Evolutionary conservation across 257 asterid genomes (phyloP).

Genomic region (Solanum chaucha): DNA sequence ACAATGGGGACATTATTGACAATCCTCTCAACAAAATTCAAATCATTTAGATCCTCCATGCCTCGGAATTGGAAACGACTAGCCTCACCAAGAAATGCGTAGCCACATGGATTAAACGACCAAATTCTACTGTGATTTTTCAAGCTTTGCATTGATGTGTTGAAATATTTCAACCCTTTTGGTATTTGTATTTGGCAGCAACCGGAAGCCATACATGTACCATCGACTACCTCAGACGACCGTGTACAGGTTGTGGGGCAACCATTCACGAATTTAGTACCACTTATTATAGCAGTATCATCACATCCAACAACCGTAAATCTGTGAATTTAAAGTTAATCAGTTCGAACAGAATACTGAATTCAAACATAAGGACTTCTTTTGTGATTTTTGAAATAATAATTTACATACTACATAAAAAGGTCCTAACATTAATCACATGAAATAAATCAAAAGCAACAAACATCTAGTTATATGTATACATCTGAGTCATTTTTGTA

Average conservation of each 20-base stretch:
- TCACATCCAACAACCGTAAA: conserved; percentile 43
- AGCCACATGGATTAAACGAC: conserved; percentile 32
- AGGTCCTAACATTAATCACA: too few species aligned
- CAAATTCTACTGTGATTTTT: background rate
- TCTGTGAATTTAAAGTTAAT: background rate
- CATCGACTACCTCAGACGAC: conserved; percentile 16
- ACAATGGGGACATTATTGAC: conserved; percentile 26
- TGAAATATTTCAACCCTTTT: conserved; percentile 25
- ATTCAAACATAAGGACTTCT: background rate
- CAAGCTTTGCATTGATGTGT: background rate
- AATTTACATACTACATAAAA: too few species aligned
- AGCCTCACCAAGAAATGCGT: conserved; percentile 44
- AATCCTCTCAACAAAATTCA: conserved; percentile 14
- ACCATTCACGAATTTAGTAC: conserved; percentile 27
- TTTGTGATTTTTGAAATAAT: too few species aligned
- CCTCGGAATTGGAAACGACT: conserved; percentile 21
- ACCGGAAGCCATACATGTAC: conserved; percentile 38
- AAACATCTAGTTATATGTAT: background rate
- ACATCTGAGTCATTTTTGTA: too few species aligned
- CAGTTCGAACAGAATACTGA: background rate
- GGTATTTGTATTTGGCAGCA: conserved; percentile 51
- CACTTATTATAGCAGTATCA: conserved; percentile 20
- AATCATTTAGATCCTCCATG: conserved; percentile 14
- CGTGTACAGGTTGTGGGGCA: conserved; percentile 31
- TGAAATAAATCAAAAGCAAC: background rate